These are phyloP conservation scores for Naganishia cerealis DNA, from an alignment of 1,284 basidiomycete species.

Conservation along the genomic window DNA sequence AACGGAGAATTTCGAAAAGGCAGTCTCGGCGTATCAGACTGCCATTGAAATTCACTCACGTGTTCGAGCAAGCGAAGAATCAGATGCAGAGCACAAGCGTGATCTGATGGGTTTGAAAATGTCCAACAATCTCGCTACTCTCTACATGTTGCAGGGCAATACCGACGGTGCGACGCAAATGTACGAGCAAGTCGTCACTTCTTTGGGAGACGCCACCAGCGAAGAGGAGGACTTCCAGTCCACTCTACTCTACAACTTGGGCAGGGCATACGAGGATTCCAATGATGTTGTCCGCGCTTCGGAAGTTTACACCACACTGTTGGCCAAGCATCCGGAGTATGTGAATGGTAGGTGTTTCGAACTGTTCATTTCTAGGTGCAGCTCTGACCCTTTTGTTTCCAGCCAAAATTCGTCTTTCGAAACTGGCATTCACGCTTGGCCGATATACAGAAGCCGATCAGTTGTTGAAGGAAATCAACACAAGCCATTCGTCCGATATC, in stretches of 20 bases:
- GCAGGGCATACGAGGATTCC: constrained; percentile 78
- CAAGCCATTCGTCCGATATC: constrained; percentile 67
- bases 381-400: constrained; percentile 30
- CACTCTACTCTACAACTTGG: constrained; percentile 82
- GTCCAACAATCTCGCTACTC: constrained; percentile 76
- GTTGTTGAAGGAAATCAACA: constrained; percentile 78
- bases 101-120: constrained; percentile 54
- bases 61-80: constrained; percentile 15
- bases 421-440: constrained; percentile 68
- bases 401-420: constrained; percentile 87
- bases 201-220: constrained; percentile 55
- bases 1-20: constrained; percentile 71
- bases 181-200: constrained; percentile 54
- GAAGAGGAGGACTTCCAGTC: constrained; percentile 66
- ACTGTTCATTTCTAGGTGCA: constrained; percentile 1
- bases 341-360: constrained; percentile 70
- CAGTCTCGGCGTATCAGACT: constrained; percentile 69
- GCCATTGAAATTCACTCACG: constrained; percentile 60
- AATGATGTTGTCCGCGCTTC: constrained; percentile 70
- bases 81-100: constrained; percentile 42
- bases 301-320: constrained; percentile 79
- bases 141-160: constrained; percentile 71
- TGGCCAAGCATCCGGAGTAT: constrained; percentile 85
- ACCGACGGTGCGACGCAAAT: constrained; percentile 56
- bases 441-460: constrained; percentile 77